Base-by-base conservation (phyloP, 2,329 filamentous ascomycete genomes). In the Trichoderma sp. region DNA sequence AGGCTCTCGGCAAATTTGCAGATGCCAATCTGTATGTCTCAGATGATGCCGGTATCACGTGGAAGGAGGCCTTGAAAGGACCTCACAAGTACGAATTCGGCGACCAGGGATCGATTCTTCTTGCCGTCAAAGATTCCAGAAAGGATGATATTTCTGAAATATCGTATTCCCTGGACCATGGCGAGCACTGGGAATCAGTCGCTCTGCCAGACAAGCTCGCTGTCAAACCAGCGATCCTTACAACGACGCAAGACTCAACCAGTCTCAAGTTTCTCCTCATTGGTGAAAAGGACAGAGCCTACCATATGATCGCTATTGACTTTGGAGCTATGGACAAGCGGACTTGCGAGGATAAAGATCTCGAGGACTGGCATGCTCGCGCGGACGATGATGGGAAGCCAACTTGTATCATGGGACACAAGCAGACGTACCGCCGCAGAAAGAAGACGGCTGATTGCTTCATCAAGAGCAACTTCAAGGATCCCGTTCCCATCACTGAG, bases 81-180 rank as follows among this genome's bases (percentile, higher is more conserved):
- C 92, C 95, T 13, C 94, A 98, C 83, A 96, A 97, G 80, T 99
- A 97, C 81, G 95, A 98, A 78, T 97, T 98, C 80, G 96, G 96
- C 68, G 95, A 98, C 76, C 92, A 97, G 75, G 96, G 96, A 1
- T 94, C 94, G 17, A 88, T 99, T 23, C 84, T 99, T 34, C 87
- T 98, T 34, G 96, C 96, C 4, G 85, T 98, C 47, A 87, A 88
- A 73, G 93, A 97, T 76, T 93, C 91, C 1, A 83, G 89, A 47
- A 83, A 90, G 71, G 84, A 91, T 70, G 86, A 89, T 73, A 78
- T 88, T 20, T 81, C 83, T 39, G 86, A 90, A 74, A 80, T 91
- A 64, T 85, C 82, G 47, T 99, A 95, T 81, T 98, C 96, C 1
- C 84, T 98, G 30, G 90, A 99, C 79, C 94, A 98, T 78, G 97